A percentile compares a stretch with the other conserved stretches of the same genome.
Conservation (phyloP, 179 eudicot species). For the Gypsophila paniculata region DNA sequence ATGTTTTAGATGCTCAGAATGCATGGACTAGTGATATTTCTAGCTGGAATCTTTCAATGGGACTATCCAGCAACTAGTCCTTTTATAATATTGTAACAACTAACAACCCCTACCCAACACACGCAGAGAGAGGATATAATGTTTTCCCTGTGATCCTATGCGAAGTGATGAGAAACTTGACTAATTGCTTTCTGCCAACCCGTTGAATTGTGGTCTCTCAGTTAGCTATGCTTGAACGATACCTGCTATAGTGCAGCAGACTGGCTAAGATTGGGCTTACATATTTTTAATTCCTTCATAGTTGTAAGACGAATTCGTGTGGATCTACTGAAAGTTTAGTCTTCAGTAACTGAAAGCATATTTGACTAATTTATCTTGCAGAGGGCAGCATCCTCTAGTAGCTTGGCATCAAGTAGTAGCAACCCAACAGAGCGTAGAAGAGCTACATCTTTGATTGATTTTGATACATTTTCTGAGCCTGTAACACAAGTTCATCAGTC, state of each 20-base stretch:
- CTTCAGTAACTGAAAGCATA: neutral
- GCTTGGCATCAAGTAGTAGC: conserved; percentile 75
- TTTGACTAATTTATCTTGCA: conserved; percentile 29
- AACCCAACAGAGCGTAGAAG: conserved; percentile 56
- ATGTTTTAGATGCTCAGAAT: too few relatives aligned
- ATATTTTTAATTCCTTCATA: neutral
- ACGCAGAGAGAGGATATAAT: too few relatives aligned
- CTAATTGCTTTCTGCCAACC: neutral
- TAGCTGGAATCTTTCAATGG: too few relatives aligned
- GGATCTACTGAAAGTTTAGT: neutral
- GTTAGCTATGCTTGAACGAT: too few relatives aligned
- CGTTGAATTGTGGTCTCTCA: neutral
- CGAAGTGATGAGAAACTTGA: neutral
- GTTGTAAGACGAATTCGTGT: neutral
- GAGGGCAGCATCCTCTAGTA: conserved; percentile 84
- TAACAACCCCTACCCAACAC: too few relatives aligned
- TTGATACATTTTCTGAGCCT: conserved; percentile 67
- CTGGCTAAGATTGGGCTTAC: neutral
- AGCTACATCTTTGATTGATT: conserved; percentile 74
- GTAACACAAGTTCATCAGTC: conserved; percentile 43
- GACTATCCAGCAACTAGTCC: too few relatives aligned
- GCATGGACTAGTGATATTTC: too few relatives aligned
- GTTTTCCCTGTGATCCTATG: neutral
- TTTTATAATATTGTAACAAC: too few relatives aligned
- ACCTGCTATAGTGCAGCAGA: neutral